These are phyloP conservation scores for Friedmanniomyces endolithicus DNA, from an alignment of 495 filamentous ascomycete genomes.

Conservation along the genomic window DNA sequence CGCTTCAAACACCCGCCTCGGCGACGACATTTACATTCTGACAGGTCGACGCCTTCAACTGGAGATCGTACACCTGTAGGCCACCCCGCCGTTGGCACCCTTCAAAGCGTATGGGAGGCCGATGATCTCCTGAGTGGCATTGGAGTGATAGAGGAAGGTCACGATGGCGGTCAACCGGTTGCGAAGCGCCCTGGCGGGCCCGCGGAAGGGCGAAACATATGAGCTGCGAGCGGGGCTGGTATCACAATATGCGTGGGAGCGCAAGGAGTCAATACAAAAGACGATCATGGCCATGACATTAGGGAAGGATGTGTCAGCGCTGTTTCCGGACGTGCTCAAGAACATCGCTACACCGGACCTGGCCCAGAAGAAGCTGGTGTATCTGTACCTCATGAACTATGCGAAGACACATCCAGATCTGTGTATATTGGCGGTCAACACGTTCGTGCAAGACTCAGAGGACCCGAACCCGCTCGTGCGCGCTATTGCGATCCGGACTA, in stretches of 20 bases:
- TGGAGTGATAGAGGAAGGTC: not conserved
- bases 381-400: constrained; percentile 99
- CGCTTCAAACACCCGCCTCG: not conserved
- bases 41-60: not conserved
- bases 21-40: not conserved
- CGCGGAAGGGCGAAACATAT: constrained; percentile 95
- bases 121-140: not conserved
- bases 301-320: constrained; percentile 92
- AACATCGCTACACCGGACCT: constrained; percentile 93
- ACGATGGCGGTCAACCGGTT: constrained; percentile 91
- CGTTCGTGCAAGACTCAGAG: constrained; percentile 97
- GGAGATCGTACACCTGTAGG: not conserved
- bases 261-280: constrained; percentile 96
- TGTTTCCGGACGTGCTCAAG: constrained; percentile 97
- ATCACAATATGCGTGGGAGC: constrained; percentile 98
- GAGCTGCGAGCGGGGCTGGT: constrained; percentile 94
- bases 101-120: not conserved
- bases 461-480: constrained; percentile 94
- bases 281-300: constrained; percentile 99
- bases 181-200: constrained; percentile 79
- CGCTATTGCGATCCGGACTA: constrained; percentile 92
- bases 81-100: not conserved
- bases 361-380: constrained; percentile 99
- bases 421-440: constrained; percentile 98
- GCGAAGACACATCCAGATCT: constrained; percentile 98